Conservation (phyloP, 305 asterid species). For the Fraxinus dipetala region DNA sequence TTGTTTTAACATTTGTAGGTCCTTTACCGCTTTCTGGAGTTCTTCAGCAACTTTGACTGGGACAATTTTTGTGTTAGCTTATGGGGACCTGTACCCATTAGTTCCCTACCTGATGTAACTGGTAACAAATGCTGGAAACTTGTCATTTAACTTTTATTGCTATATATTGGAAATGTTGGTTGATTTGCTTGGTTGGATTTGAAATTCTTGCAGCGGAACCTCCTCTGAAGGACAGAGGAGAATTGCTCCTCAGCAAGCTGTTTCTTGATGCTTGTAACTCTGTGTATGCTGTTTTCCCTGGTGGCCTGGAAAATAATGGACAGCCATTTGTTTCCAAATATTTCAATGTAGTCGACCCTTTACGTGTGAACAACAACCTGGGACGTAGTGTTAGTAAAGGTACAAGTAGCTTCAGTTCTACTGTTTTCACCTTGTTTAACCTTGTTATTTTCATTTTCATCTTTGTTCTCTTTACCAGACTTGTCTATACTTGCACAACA, state of each 20-base stretch:
- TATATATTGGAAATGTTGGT: constrained; percentile 8
- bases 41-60: constrained; percentile 94
- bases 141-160: constrained; percentile 9
- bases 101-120: constrained; percentile 72
- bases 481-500: not conserved
- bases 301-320: constrained; percentile 68
- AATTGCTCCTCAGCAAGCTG: constrained; percentile 70
- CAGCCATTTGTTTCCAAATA: constrained; percentile 74
- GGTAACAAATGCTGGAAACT: constrained; percentile 44
- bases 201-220: constrained; percentile 62
- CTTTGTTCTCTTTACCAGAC: not conserved
- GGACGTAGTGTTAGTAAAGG: constrained; percentile 99
- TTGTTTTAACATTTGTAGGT: constrained; percentile 49
- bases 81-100: constrained; percentile 89
- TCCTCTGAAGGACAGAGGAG: constrained; percentile 75
- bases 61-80: constrained; percentile 88
- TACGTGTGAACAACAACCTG: constrained; percentile 89
- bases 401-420: constrained; percentile 24
- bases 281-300: constrained; percentile 76
- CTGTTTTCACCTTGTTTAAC: constrained; percentile 11
- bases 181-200: constrained; percentile 17
- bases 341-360: constrained; percentile 86
- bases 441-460: not conserved
- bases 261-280: constrained; percentile 84
- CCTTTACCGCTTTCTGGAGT: constrained; percentile 74